Evolutionary conservation across 805 yeast genomes (phyloP).

Genomic region (Wickerhamiella musiphila): DNA sequence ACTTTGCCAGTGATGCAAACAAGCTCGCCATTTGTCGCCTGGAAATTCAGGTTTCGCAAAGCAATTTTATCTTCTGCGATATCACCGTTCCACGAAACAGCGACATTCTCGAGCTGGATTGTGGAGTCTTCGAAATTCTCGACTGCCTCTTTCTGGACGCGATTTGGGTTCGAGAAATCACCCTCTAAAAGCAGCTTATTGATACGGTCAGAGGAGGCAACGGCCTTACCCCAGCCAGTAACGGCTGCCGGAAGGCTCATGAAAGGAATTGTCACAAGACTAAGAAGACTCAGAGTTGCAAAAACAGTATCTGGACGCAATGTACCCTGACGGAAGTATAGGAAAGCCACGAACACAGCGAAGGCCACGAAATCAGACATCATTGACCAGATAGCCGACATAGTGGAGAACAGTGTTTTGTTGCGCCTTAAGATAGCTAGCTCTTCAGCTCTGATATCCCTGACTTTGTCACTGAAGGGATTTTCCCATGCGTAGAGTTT

Average conservation of each 20-base stretch:
- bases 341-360: slow-evolving; percentile 72
- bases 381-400: slow-evolving; percentile 58
- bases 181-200: slow-evolving; percentile 46
- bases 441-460: slow-evolving; percentile 72
- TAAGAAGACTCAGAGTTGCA: slow-evolving; percentile 40
- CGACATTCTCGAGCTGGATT: slow-evolving; percentile 20
- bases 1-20: slow-evolving; percentile 73
- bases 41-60: slow-evolving; percentile 33
- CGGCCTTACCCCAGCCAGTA: slow-evolving; percentile 69
- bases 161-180: slow-evolving; percentile 66
- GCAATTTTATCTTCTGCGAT: slow-evolving; percentile 16
- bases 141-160: slow-evolving; percentile 28
- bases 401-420: slow-evolving; percentile 29
- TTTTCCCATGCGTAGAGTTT: slow-evolving; percentile 93
- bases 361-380: slow-evolving; percentile 82
- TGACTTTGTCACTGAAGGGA: slow-evolving; percentile 61
- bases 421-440: slow-evolving; percentile 45
- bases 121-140: slow-evolving; percentile 42
- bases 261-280: slow-evolving; percentile 71
- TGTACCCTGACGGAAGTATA: slow-evolving; percentile 41
- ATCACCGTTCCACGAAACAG: slow-evolving; percentile 43
- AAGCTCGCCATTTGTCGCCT: slow-evolving; percentile 54
- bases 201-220: slow-evolving; percentile 39
- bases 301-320: slow-evolving; percentile 75
- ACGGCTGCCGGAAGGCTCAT: slow-evolving; percentile 81